Evolutionary conservation across 2,329 filamentous ascomycete genomes (phyloP), one percentile per base, ranked within the genome.

Genomic region (Fusarium annulatum): DNA sequence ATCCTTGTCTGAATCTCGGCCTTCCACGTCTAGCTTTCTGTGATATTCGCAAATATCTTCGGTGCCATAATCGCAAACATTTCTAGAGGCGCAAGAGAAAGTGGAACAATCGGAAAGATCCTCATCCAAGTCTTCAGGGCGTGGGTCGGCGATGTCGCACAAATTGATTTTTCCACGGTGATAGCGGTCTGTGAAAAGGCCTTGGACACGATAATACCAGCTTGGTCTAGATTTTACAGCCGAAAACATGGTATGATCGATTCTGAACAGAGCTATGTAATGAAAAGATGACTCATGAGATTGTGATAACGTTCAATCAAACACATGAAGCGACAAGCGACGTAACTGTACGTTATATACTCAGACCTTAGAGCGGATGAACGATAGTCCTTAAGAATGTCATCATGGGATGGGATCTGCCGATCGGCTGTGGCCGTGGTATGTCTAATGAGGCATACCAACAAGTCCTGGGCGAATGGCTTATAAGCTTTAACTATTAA

Each of bases 391-490:
- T 26, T 21, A 18, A 38, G 33, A 11, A 53, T 7, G 7, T 18
- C 33, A 11, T 38, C 18, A 11, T 28, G 3, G 19, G 7, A n/a
- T 38, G 30, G 30, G 10, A 30, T 30, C 2, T 39, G 23, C 11
- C 19, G 7, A n/a, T 30, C 19, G n/a, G 19, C 11, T 3, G 43
- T 7, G 8, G 21, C 43, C 19, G 26, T 39, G 10, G 19, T 41
- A 55, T 12, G 19, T 7, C 4, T 5, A 18, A 38, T 5, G 7
- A 14, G 15, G 7, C 5, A 0, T 0, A 2, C 5, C 26, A 55
- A 41, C 14, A 30, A 34, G 39, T 36, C 9, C n/a, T 18, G 55
- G 55, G 39, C 55, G 55, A 57, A 57, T 57, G 55, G 23, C 23
- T 23, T 23, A 23, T 23, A 23, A 23, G 23, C 23, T 23, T 23